Conservation (phyloP, 2,329 filamentous ascomycete genomes). For the Aspergillus calidoustus region DNA sequence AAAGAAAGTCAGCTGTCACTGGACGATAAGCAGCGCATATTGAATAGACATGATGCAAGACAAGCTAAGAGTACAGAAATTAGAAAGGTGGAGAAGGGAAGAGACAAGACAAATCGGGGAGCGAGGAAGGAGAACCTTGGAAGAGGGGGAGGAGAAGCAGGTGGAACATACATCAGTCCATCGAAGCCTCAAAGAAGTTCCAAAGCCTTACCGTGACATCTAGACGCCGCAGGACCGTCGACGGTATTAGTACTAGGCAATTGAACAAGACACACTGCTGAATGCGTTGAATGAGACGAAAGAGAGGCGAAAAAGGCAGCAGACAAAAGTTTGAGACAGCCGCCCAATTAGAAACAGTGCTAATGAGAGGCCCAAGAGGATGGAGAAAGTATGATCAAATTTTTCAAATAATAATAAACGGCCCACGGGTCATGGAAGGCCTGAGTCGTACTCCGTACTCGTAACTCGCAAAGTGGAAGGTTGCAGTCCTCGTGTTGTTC, state of each 20-base stretch:
- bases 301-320: constrained; percentile 3
- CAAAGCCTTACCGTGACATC: not conserved
- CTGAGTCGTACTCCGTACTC: not conserved
- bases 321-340: constrained; percentile 11
- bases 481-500: constrained; percentile 3
- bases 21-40: constrained; percentile 22
- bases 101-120: constrained; percentile 29
- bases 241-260: constrained; percentile 12
- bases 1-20: constrained; percentile 23
- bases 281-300: constrained; percentile 5
- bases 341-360: constrained; percentile 11
- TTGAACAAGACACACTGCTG: not conserved
- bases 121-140: constrained; percentile 24
- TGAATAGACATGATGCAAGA: constrained; percentile 24
- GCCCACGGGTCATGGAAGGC: not conserved
- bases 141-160: constrained; percentile 18
- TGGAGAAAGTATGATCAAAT: not conserved
- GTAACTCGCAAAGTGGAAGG: not conserved
- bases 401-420: constrained; percentile 2
- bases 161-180: constrained; percentile 34
- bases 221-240: not conserved
- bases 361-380: not conserved
- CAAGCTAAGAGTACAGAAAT: constrained; percentile 25
- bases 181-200: constrained; percentile 30
- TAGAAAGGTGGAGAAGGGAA: constrained; percentile 23